A percentile compares a stretch with the other conserved stretches of the same genome.
These are phyloP conservation scores for Curvularia sp. DNA, from an alignment of 2,329 filamentous ascomycete species.

Conservation along the genomic window DNA sequence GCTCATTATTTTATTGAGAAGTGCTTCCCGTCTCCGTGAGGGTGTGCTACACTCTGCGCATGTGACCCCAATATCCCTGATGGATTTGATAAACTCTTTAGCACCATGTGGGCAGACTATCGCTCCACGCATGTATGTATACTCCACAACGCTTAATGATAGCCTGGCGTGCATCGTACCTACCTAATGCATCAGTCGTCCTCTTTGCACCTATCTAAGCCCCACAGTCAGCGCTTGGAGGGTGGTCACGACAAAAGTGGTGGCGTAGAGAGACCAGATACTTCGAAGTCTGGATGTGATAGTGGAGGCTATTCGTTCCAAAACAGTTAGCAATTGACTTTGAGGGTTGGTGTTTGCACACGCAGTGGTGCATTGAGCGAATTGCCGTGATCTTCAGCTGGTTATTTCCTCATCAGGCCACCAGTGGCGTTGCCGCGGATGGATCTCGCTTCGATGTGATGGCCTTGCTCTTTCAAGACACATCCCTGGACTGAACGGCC, in stretches of 20 bases:
- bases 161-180: no score
- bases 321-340: background rate
- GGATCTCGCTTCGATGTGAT: constrained; percentile 4
- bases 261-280: background rate
- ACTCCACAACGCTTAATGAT: no score
- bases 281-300: background rate
- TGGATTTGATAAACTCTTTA: no score
- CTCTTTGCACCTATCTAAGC: no score
- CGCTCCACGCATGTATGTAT: no score
- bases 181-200: no score
- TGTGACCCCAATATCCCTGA: background rate
- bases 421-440: background rate
- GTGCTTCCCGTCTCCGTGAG: background rate
- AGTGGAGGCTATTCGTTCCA: background rate
- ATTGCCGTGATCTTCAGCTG: background rate
- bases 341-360: background rate
- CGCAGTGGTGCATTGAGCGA: background rate
- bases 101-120: no score
- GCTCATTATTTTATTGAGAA: background rate
- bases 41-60: background rate
- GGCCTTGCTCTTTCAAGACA: background rate
- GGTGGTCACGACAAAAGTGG: background rate
- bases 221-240: no score
- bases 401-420: background rate
- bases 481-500: constrained; percentile 11